These are phyloP conservation scores for Irpex rosettiformis DNA, from an alignment of 1,284 basidiomycete genomes.

Conservation along the genomic window DNA sequence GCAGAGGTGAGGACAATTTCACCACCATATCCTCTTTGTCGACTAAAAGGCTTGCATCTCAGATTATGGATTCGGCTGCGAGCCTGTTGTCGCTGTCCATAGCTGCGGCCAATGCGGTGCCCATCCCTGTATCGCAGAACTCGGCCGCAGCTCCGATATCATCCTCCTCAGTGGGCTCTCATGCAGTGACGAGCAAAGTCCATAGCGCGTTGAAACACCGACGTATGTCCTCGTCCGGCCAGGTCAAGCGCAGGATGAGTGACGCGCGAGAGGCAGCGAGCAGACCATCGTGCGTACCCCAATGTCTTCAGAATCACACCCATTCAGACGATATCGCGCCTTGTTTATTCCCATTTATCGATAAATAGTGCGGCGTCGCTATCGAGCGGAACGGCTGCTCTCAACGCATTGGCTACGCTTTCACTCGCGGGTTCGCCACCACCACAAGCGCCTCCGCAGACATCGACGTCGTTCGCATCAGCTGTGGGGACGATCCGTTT, in stretches of 20 bases:
- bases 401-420: constrained; percentile 41
- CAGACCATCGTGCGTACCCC: constrained; percentile 60
- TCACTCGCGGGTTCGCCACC: constrained; percentile 53
- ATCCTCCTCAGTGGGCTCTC: constrained; percentile 16
- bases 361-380: constrained; percentile 38
- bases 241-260: constrained; percentile 63
- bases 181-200: constrained; percentile 22
- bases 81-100: constrained; percentile 68
- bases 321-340: constrained; percentile 2
- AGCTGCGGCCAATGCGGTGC: constrained; percentile 47
- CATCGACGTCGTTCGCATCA: constrained; percentile 25
- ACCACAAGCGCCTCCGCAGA: constrained; percentile 22
- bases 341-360: constrained; percentile 5
- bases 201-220: constrained; percentile 47
- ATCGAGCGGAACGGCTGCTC: constrained; percentile 41
- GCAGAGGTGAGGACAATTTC: constrained; percentile 8
- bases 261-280: constrained; percentile 73
- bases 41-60: neutral
- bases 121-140: constrained; percentile 37
- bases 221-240: constrained; percentile 63
- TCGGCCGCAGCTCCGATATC: constrained; percentile 30
- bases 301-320: constrained; percentile 9
- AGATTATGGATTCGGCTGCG: constrained; percentile 23
- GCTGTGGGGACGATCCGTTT: constrained; percentile 20
- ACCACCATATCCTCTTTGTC: neutral